phyloP scores from a whole-genome alignment of 495 filamentous ascomycete species.

The Aspergillus mulundensis region DNA sequence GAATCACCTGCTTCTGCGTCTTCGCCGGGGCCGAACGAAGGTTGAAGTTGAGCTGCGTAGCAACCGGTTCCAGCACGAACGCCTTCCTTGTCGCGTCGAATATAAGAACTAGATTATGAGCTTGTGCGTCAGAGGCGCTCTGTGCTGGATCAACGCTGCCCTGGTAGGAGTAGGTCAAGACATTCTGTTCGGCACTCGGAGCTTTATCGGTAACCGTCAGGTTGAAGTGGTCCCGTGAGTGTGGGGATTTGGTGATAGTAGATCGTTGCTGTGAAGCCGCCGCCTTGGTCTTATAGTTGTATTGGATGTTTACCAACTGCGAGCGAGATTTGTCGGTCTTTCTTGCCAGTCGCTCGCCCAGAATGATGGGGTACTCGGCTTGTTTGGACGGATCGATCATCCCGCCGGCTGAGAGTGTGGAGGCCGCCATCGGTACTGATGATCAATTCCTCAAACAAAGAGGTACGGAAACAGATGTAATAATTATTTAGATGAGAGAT shows the following conservation, averaged over 20 bases:
- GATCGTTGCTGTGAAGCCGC: conserved; percentile 36
- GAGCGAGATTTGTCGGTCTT: conserved; percentile 20
- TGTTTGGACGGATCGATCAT: conserved; percentile 49
- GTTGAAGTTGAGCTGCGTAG: conserved; percentile 54
- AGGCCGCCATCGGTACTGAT: conserved; percentile 29
- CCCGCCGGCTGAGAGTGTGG: conserved; percentile 31
- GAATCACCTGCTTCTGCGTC: conserved; percentile 39
- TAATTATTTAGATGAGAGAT: conserved; percentile 3
- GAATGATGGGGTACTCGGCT: conserved; percentile 45
- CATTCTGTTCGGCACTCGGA: conserved; percentile 36
- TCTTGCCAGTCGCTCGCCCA: conserved; percentile 39
- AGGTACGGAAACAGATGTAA: not conserved
- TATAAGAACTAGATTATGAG: conserved; percentile 44
- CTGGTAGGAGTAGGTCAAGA: conserved; percentile 45
- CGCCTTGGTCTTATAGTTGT: conserved; percentile 54
- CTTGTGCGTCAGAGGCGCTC: conserved; percentile 24
- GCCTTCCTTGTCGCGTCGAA: conserved; percentile 49
- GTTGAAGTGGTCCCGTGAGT: conserved; percentile 39
- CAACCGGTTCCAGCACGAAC: conserved; percentile 50
- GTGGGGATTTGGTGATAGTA: conserved; percentile 37
- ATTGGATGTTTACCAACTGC: conserved; percentile 39
- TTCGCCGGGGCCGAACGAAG: conserved; percentile 47
- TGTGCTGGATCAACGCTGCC: conserved; percentile 44
- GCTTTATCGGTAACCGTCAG: conserved; percentile 50
- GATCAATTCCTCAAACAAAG: not conserved